Conservation (phyloP, 371 early-diverging fungal genomes). For the Mucor saturninus region DNA sequence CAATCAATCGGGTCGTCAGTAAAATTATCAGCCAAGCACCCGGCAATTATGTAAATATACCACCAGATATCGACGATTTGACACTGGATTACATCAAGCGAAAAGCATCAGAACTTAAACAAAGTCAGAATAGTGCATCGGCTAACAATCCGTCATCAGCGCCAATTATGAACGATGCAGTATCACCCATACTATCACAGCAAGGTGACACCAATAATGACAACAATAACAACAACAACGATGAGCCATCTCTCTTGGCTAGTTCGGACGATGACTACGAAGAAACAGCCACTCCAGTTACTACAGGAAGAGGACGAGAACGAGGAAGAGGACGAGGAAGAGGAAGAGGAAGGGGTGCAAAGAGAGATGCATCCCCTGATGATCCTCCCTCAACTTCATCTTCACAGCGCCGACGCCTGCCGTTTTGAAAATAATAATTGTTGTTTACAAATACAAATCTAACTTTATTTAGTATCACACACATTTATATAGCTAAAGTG, state of each 20-base stretch:
- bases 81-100: conserved; percentile 24
- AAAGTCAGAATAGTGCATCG: conserved; percentile 6
- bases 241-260: not conserved
- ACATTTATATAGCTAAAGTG: conserved; percentile 22
- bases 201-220: conserved; percentile 20
- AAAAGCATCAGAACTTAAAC: conserved; percentile 18
- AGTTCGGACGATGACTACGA: not conserved
- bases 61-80: conserved; percentile 18
- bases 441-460: not conserved
- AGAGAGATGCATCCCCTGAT: not conserved
- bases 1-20: conserved; percentile 61
- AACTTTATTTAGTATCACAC: conserved; percentile 13
- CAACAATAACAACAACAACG: conserved; percentile 7
- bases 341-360: not conserved
- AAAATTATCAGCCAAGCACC: conserved; percentile 17
- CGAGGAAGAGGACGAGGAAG: not conserved
- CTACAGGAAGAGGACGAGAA: not conserved
- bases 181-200: conserved; percentile 16
- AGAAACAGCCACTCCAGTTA: not conserved
- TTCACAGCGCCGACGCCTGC: conserved; percentile 5
- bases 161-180: not conserved
- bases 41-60: conserved; percentile 5
- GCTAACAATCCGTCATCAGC: not conserved
- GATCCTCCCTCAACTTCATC: not conserved
- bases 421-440: conserved; percentile 1